phyloP scores from a whole-genome alignment of 305 asterid genomes.

The Andrographis paniculata region DNA sequence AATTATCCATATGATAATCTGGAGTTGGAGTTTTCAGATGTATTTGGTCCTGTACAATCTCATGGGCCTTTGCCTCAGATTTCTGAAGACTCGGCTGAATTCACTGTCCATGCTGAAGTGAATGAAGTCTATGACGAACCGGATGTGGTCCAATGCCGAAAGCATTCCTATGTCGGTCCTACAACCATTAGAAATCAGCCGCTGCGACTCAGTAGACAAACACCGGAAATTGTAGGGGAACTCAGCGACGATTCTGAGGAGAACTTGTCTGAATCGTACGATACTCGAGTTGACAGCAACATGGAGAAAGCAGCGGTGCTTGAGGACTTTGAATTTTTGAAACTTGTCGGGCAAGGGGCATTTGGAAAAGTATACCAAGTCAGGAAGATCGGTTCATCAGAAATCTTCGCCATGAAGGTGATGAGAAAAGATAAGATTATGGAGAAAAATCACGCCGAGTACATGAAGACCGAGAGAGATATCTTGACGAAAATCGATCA shows the following conservation, averaged over 20 bases:
- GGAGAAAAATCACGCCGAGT: slow-evolving; percentile 76
- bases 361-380: slow-evolving; percentile 92
- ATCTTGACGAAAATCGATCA: slow-evolving; percentile 66
- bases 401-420: slow-evolving; percentile 86
- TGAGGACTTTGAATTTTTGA: slow-evolving; percentile 69
- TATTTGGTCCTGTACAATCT: slow-evolving; percentile 60
- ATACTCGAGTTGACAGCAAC: slow-evolving; percentile 21
- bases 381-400: slow-evolving; percentile 58
- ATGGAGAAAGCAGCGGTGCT: slow-evolving; percentile 42
- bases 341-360: slow-evolving; percentile 90
- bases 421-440: slow-evolving; percentile 79
- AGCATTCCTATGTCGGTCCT: slow-evolving; percentile 77
- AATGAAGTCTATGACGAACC: slow-evolving; percentile 49
- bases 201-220: slow-evolving; percentile 35
- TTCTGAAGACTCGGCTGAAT: slow-evolving; percentile 25
- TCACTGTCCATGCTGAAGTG: slow-evolving; percentile 23
- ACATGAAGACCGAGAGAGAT: slow-evolving; percentile 82
- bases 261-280: slow-evolving; percentile 21
- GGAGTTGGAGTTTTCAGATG: slow-evolving; percentile 70
- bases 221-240: slow-evolving; percentile 30
- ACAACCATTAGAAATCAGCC: slow-evolving; percentile 39
- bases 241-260: slow-evolving; percentile 26
- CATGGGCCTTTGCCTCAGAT: slow-evolving; percentile 24
- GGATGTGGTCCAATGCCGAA: slow-evolving; percentile 47
- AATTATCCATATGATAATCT: slow-evolving; percentile 32